phyloP scores from a whole-genome alignment of 345 rosid species.

The Gossypium bickii region DNA sequence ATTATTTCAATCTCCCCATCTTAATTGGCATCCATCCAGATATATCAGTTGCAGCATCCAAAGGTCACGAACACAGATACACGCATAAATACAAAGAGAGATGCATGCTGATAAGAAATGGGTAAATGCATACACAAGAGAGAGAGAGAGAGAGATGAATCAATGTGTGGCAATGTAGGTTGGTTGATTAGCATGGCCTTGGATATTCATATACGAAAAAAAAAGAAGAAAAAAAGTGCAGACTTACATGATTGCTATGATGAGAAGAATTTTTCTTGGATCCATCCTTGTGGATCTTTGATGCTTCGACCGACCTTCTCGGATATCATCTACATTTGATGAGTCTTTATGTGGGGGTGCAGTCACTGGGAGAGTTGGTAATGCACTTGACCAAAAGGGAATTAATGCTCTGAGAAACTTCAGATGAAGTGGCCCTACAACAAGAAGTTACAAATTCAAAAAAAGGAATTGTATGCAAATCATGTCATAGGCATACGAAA shows the following conservation, averaged over 20 bases:
- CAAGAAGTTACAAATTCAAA: background rate
- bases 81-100: background rate
- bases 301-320: conserved; percentile 64
- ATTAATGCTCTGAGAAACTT: conserved; percentile 91
- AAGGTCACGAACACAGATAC: background rate
- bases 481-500: background rate
- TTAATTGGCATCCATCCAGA: background rate
- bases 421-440: conserved; percentile 76
- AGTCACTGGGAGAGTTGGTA: conserved; percentile 93
- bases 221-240: background rate
- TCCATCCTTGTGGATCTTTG: conserved; percentile 78
- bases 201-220: background rate
- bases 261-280: conserved; percentile 77
- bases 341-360: conserved; percentile 86
- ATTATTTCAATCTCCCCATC: background rate
- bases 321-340: conserved; percentile 53
- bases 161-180: too few species aligned
- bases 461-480: too few species aligned
- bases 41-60: background rate
- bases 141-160: background rate
- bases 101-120: background rate
- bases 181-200: background rate
- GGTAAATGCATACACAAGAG: background rate
- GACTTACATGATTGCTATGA: conserved; percentile 53
- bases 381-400: conserved; percentile 97